Percentiles rank a stretch among this genome's conserved stretches.
phyloP scores from a whole-genome alignment of 73 alveolate species.

The Paraurostyla sp. region DNA sequence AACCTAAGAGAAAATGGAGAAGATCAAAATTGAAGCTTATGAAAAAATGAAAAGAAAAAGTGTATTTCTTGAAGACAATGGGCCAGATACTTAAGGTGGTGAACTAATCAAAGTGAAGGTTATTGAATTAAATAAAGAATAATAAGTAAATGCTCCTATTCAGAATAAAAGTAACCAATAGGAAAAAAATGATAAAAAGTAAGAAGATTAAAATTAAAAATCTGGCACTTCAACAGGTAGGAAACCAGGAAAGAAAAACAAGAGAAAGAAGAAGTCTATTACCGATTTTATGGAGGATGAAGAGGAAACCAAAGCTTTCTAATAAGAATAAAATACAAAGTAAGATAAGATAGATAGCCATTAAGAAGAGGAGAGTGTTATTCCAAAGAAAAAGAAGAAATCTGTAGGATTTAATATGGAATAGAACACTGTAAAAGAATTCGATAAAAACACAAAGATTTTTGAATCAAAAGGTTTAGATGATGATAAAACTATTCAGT shows the following conservation, averaged over 20 bases:
- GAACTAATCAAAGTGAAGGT: constrained; percentile 38
- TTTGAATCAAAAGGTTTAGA: not conserved
- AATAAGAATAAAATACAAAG: constrained; percentile 32
- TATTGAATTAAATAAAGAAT: constrained; percentile 58
- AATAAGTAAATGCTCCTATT: not conserved
- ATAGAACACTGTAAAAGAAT: constrained; percentile 61
- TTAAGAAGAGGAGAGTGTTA: not conserved
- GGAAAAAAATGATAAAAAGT: not conserved
- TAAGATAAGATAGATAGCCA: not conserved
- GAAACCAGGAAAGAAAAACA: not conserved
- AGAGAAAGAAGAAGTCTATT: constrained; percentile 52
- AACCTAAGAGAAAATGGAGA: constrained; percentile 44
- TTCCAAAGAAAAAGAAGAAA: constrained; percentile 2
- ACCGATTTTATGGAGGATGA: constrained; percentile 68
- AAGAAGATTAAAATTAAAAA: not conserved
- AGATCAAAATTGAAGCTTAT: constrained; percentile 62
- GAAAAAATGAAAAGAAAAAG: constrained; percentile 62
- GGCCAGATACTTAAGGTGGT: not conserved
- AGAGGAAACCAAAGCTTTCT: constrained; percentile 60
- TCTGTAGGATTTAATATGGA: constrained; percentile 14
- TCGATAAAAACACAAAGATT: constrained; percentile 18
- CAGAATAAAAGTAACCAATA: not conserved
- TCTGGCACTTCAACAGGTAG: not conserved
- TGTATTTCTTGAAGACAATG: not conserved
- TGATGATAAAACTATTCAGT: not conserved